phyloP scores from a whole-genome alignment of 1,284 basidiomycete species.

The Cystobasidiaceae sp. region DNA sequence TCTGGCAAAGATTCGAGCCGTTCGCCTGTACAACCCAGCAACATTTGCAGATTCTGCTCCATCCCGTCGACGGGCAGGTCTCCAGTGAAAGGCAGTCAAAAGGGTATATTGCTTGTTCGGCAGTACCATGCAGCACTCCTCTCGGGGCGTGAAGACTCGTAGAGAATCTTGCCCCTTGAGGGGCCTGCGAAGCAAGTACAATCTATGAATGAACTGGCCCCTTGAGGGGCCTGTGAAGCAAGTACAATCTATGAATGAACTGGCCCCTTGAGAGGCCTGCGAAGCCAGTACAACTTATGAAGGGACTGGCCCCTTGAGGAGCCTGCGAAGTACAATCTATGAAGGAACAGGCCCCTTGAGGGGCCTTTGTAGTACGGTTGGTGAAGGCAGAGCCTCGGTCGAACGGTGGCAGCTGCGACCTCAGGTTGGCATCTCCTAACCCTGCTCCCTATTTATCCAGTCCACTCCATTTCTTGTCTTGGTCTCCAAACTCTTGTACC shows the following conservation, averaged over 20 bases:
- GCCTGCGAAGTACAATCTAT: neutral
- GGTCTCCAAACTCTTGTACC: conserved; percentile 27
- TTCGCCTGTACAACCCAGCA: neutral
- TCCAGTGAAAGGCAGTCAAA: no score
- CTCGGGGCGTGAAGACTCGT: no score
- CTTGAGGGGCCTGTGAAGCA: neutral
- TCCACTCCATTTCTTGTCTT: conserved; percentile 25
- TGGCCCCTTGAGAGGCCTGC: neutral
- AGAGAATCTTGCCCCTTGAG: neutral
- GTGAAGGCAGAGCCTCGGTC: neutral
- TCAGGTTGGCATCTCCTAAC: neutral
- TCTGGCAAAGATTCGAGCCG: no score
- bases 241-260: no score
- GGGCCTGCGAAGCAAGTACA: no score
- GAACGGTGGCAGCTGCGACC: neutral
- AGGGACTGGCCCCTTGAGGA: neutral
- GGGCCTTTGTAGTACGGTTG: neutral
- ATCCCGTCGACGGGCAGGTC: no score
- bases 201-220: conserved; percentile 1
- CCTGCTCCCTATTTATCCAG: conserved; percentile 30
- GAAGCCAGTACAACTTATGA: no score
- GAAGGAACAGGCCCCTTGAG: neutral
- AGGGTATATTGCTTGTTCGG: no score
- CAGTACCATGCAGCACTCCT: no score
- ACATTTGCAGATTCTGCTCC: no score